Evolutionary conservation across 2,329 filamentous ascomycete species (phyloP).

Genomic region (Mycosphaerelloides madeirae): DNA sequence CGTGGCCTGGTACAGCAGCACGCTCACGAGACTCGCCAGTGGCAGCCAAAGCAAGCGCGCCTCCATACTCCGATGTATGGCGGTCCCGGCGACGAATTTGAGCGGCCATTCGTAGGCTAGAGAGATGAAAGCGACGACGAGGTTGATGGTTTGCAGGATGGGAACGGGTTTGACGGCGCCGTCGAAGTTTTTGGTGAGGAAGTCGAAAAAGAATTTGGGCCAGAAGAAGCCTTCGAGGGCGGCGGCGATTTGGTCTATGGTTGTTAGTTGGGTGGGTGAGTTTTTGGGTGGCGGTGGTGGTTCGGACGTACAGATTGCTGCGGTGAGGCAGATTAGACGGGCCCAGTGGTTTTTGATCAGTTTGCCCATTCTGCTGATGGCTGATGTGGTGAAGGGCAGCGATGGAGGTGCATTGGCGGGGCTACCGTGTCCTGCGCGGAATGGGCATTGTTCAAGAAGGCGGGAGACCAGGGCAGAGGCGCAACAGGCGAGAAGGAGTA

Average conservation of each 20-base stretch:
- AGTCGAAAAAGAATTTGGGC: conserved; percentile 99
- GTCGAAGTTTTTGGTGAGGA: conserved; percentile 85
- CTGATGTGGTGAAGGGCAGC: conserved; percentile 1
- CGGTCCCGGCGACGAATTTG: conserved; percentile 66
- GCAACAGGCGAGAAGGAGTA: no score
- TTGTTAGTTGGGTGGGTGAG: conserved; percentile 1
- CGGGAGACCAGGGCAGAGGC: no score
- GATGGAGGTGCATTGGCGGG: conserved; percentile 4
- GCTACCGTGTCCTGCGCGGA: no score
- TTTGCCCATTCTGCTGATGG: conserved; percentile 67
- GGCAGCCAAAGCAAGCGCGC: conserved; percentile 78
- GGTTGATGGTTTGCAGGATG: conserved; percentile 81
- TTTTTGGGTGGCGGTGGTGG: neutral
- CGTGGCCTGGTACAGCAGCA: conserved; percentile 84
- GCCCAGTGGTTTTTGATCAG: conserved; percentile 99
- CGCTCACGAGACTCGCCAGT: conserved; percentile 66
- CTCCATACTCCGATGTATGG: conserved; percentile 82
- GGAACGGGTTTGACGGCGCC: conserved; percentile 81
- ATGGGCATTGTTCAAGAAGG: no score
- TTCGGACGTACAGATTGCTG: conserved; percentile 62
- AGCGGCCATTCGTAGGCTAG: conserved; percentile 91
- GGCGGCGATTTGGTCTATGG: conserved; percentile 76
- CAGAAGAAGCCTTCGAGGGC: conserved; percentile 89
- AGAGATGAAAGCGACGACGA: conserved; percentile 72
- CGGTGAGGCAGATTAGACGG: conserved; percentile 83